Evolutionary conservation across 2,329 filamentous ascomycete genomes (phyloP).

Genomic region (Pseudogymnoascus sp.): DNA sequence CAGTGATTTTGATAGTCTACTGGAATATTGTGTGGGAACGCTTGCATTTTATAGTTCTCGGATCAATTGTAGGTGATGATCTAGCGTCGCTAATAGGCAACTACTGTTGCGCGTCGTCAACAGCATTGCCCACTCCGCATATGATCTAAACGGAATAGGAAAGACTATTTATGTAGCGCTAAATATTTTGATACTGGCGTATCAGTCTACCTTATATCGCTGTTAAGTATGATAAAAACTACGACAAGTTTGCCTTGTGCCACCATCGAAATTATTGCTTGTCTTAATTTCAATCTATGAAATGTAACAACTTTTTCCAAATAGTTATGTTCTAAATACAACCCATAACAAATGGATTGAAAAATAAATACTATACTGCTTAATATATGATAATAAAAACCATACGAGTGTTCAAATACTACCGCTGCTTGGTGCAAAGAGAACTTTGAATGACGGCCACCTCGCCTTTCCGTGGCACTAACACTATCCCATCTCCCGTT

Average conservation of each 20-base stretch:
- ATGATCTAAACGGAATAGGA: not conserved
- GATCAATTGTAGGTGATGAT: not conserved
- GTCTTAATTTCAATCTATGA: not conserved
- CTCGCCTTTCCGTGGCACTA: slow-evolving; percentile 7
- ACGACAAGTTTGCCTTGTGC: not conserved
- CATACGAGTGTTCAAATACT: not conserved
- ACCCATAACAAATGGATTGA: not conserved
- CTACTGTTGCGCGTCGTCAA: not conserved
- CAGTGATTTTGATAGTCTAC: not conserved
- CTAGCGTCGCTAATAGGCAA: not conserved
- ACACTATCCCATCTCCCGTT: slow-evolving; percentile 7
- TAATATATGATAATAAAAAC: not conserved
- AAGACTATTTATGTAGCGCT: not conserved
- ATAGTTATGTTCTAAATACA: not conserved
- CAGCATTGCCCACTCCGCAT: not conserved
- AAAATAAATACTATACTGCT: not conserved
- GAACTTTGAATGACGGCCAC: slow-evolving; percentile 8
- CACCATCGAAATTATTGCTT: not conserved
- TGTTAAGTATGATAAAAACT: not conserved
- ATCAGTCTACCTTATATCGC: not conserved
- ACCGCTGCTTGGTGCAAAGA: not conserved
- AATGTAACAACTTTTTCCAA: not conserved
- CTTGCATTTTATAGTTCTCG: not conserved
- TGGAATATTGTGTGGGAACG: not conserved
- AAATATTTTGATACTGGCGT: not conserved